Conservation (phyloP, 2,329 filamentous ascomycete species). For the Aspergillus hortae region DNA sequence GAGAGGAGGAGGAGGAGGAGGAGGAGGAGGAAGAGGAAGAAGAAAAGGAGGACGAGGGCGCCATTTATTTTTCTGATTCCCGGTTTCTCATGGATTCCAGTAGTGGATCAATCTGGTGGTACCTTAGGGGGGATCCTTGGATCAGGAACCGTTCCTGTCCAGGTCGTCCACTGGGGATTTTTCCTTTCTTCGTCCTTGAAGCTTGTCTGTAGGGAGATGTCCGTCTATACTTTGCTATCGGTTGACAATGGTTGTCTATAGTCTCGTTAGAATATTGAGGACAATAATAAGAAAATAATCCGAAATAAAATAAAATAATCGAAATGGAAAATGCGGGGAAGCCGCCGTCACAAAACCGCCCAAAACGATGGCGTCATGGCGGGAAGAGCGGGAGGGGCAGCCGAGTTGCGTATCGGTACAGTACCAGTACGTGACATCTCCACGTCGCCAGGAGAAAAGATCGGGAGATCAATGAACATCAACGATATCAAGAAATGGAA, state of each 20-base stretch:
- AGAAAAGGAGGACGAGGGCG: slow-evolving; percentile 15
- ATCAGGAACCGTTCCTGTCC: not conserved
- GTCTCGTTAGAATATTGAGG: too few relatives aligned
- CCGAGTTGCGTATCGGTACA: slow-evolving; percentile 5
- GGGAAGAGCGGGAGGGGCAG: slow-evolving; percentile 6
- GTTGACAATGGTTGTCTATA: too few relatives aligned
- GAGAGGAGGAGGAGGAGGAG: slow-evolving; percentile 23
- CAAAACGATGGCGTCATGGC: slow-evolving; percentile 18
- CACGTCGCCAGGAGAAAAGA: not conserved
- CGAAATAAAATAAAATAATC: not conserved
- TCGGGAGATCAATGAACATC: not conserved
- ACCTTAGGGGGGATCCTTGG: not conserved
- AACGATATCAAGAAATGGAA: not conserved
- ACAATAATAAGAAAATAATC: not conserved
- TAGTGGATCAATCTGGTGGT: not conserved
- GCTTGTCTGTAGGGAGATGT: too few relatives aligned
- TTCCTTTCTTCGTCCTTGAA: not conserved
- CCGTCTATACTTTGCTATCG: not conserved
- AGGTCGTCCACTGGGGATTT: not conserved
- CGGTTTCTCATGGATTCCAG: not conserved
- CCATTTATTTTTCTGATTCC: slow-evolving; percentile 11
- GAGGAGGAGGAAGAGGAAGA: slow-evolving; percentile 18
- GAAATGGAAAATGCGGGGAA: slow-evolving; percentile 15
- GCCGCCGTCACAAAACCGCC: slow-evolving; percentile 2
- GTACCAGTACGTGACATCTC: slow-evolving; percentile 11